Evolutionary conservation across 2,329 filamentous ascomycete genomes (phyloP), one percentile per base, ranked within the genome.

Genomic region (Zasmidium citrigriseum): DNA sequence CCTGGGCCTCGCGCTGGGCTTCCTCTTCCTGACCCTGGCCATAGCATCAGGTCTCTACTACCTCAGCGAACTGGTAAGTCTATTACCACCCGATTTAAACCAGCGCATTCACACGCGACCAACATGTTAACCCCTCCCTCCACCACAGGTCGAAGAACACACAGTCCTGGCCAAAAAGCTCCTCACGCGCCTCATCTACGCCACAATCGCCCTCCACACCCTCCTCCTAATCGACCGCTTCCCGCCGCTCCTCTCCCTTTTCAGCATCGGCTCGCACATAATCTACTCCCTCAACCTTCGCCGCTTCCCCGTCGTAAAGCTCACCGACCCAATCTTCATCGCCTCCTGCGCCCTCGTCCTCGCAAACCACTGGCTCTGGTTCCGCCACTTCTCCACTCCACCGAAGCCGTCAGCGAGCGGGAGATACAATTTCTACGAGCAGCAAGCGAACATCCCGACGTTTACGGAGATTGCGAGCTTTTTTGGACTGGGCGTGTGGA

Each of bases 11-110:
- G 78, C 92, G 63, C 80, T 96, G 61, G 93, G 93, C 73, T 99
- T 99, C 80, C 86, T 86, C 70, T 98, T 99, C 78, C 81, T 99
- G 66, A 98, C 95, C 20, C 83, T 99, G 61, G 92, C 93, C 57
- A 98, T 99, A 72, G 95, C 95, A 41, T 97, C 92, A n/a, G 95
- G 95, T 38, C 86, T 99, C 23, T 99, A 99, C 80, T 99, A 99
- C 75, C 88, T 99, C 54, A 97, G 93, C 22, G 95, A 99, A 76
- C 87, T 98, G 14, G 95, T 41, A 41, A 9, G 34, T 29, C 27
- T n/a, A 4, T n/a, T 10, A 41, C 34, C 34, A 41, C 34, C n/a
- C n/a, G n/a, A n/a, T n/a, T n/a, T n/a, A n/a, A n/a, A n/a, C n/a
- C n/a, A n/a, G n/a, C n/a, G n/a, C n/a, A n/a, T n/a, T n/a, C n/a